Evolutionary conservation across 306 rosid species (phyloP).

Genomic region (Cajanus cajan): DNA sequence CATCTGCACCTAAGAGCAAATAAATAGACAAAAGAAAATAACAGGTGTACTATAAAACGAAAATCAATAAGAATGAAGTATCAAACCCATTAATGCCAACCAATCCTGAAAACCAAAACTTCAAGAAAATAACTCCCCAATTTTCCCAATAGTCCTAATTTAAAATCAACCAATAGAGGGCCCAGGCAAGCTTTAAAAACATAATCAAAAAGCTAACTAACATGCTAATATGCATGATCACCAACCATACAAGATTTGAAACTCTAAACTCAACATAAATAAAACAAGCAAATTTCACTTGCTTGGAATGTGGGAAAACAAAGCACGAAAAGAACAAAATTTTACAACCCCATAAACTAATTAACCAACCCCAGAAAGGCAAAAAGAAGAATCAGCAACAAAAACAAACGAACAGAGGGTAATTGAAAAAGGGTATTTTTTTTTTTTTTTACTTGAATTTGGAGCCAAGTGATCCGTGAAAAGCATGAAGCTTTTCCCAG

Average conservation of each 20-base stretch:
- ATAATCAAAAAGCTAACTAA: neutral
- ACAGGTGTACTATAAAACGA: neutral
- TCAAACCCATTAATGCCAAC: neutral
- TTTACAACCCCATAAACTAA: neutral
- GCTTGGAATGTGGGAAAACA: neutral
- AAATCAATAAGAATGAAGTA: neutral
- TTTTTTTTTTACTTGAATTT: constrained; percentile 48
- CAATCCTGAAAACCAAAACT: neutral
- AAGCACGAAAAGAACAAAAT: neutral
- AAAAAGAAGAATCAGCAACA: neutral
- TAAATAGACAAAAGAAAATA: constrained; percentile 1
- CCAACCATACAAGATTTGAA: neutral
- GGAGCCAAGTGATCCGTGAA: constrained; percentile 55
- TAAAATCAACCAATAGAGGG: neutral
- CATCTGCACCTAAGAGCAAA: constrained; percentile 6
- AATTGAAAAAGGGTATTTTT: neutral
- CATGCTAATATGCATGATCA: neutral
- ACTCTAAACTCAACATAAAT: neutral
- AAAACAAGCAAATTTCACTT: neutral
- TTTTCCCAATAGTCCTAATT: neutral
- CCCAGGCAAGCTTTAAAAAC: neutral
- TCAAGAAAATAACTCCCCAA: neutral
- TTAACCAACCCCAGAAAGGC: constrained; percentile 14
- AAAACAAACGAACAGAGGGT: neutral
- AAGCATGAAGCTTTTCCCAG: constrained; percentile 58